Evolutionary conservation across 257 asterid species (phyloP).

Genomic region (Solanum chilense): DNA sequence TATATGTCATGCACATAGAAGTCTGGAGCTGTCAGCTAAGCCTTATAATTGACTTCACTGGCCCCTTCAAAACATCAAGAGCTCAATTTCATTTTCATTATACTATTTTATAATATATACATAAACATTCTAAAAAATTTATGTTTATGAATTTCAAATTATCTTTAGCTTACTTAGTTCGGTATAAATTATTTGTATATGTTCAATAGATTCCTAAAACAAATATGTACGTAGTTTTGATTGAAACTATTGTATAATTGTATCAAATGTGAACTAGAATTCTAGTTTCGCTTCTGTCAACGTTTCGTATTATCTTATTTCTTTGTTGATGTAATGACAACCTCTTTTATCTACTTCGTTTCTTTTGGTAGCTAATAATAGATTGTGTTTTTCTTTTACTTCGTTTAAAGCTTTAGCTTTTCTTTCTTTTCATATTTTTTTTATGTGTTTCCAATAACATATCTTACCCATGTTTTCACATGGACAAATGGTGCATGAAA

Average conservation of each 20-base stretch:
- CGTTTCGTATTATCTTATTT: not conserved
- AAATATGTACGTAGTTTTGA: not conserved
- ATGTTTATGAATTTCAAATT: not conserved
- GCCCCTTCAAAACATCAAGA: not conserved
- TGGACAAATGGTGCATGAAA: slow-evolving; percentile 12
- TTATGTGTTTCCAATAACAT: not conserved
- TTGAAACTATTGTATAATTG: not conserved
- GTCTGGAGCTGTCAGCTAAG: not conserved
- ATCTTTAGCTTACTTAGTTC: not conserved
- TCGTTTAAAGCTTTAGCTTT: not conserved
- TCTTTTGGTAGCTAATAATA: not conserved
- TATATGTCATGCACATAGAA: not conserved
- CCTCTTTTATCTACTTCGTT: not conserved
- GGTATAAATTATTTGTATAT: not conserved
- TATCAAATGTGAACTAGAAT: not conserved
- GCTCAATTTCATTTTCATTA: not conserved
- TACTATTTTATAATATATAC: not conserved
- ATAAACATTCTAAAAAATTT: not conserved
- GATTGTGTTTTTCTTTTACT: not conserved
- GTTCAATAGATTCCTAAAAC: not conserved
- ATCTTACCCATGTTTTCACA: slow-evolving; percentile 4
- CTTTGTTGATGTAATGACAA: not conserved
- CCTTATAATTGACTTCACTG: not conserved
- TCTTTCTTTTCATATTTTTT: not conserved
- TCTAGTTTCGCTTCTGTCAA: not conserved